Conservation (phyloP, 352 stramenopile genomes). For the Aphanomyces euteiches region DNA sequence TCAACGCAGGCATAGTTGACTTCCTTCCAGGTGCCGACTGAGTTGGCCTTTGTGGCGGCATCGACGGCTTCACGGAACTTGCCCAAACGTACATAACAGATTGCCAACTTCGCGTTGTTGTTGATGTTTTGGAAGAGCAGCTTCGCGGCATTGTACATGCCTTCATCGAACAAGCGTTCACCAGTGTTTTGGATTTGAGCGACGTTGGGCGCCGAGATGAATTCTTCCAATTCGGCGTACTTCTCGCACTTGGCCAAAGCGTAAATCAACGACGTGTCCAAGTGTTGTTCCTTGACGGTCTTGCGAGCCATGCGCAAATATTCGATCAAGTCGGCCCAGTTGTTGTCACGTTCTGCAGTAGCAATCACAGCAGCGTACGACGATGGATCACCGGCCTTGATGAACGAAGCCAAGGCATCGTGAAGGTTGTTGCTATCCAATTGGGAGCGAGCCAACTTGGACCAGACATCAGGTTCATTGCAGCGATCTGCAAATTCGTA, state of each 20-base stretch:
- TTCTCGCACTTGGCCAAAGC: slow-evolving; percentile 98
- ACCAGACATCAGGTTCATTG: slow-evolving; percentile 98
- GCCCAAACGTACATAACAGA: slow-evolving; percentile 98
- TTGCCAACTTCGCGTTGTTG: slow-evolving; percentile 99
- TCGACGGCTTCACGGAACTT: slow-evolving; percentile 99
- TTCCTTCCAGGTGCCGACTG: slow-evolving; percentile 99
- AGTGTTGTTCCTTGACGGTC: slow-evolving; percentile 98
- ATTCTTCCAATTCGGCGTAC: slow-evolving; percentile 98
- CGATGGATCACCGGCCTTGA: slow-evolving; percentile 98
- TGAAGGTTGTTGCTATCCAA: slow-evolving; percentile 94
- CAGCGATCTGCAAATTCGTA: slow-evolving; percentile 99
- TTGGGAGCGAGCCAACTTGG: slow-evolving; percentile 97
- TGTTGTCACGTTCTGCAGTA: slow-evolving; percentile 94
- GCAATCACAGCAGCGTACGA: slow-evolving; percentile 98
- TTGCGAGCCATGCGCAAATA: slow-evolving; percentile 99
- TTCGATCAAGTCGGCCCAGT: slow-evolving; percentile 96
- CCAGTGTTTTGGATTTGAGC: slow-evolving; percentile 99
- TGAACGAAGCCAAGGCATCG: slow-evolving; percentile 98
- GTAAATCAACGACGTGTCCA: slow-evolving; percentile 99
- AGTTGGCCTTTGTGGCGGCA: slow-evolving; percentile 98
- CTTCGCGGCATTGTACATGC: slow-evolving; percentile 98
- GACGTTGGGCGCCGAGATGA: slow-evolving; percentile 99
- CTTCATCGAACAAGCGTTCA: slow-evolving; percentile 97
- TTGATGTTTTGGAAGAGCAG: slow-evolving; percentile 99
- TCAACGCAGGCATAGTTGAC: slow-evolving; percentile 98